These are phyloP conservation scores for Colletotrichum somersetense DNA, from an alignment of 2,329 filamentous ascomycete genomes.

Conservation along the genomic window DNA sequence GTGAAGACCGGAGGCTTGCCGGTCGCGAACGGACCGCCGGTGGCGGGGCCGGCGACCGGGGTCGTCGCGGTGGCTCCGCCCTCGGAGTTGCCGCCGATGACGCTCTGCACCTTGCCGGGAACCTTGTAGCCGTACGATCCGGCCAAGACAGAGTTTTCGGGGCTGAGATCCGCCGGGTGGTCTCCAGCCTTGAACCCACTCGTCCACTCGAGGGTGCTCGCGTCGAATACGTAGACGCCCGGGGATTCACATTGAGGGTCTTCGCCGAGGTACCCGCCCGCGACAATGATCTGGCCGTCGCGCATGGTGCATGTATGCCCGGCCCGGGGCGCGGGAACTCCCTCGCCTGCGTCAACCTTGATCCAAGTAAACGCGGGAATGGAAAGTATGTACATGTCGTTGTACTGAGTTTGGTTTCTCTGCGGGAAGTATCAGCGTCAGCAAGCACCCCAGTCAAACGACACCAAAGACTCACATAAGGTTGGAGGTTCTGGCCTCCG, in stretches of 20 bases:
- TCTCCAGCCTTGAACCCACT: slow-evolving; percentile 71
- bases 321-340: slow-evolving; percentile 70
- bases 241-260: slow-evolving; percentile 74
- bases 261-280: slow-evolving; percentile 76
- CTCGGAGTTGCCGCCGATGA: slow-evolving; percentile 70
- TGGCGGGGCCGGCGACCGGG: slow-evolving; percentile 72
- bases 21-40: slow-evolving; percentile 77
- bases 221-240: slow-evolving; percentile 80
- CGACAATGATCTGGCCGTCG: slow-evolving; percentile 77
- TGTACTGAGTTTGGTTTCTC: slow-evolving; percentile 68
- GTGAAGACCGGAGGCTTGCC: slow-evolving; percentile 79
- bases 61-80: slow-evolving; percentile 76
- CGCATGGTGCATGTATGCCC: slow-evolving; percentile 78
- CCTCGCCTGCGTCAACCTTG: slow-evolving; percentile 65
- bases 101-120: slow-evolving; percentile 70
- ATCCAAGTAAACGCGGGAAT: slow-evolving; percentile 82
- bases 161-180: slow-evolving; percentile 59
- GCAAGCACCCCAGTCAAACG: background rate
- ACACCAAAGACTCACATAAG: slow-evolving; percentile 59
- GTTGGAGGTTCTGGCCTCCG: slow-evolving; percentile 79
- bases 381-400: slow-evolving; percentile 81
- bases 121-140: slow-evolving; percentile 76
- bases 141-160: slow-evolving; percentile 65
- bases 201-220: slow-evolving; percentile 73
- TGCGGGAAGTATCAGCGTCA: slow-evolving; percentile 42